Conservation (phyloP, 2,329 filamentous ascomycete genomes). For the Clonostachys rhizophaga region DNA sequence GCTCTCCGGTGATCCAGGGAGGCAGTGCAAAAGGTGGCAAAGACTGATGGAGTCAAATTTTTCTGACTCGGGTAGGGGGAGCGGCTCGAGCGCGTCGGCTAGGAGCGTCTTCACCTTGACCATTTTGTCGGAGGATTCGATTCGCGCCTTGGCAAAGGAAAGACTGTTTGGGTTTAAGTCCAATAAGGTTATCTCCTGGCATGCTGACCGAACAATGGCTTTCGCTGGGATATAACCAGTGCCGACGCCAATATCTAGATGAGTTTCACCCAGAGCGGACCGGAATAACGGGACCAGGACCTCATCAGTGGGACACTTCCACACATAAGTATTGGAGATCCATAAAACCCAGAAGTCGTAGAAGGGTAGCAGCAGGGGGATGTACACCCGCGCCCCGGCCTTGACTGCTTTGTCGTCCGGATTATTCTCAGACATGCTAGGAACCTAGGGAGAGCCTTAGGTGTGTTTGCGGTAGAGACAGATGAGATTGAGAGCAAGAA, state of each 20-base stretch:
- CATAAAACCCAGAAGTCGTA: constrained; percentile 25
- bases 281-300: constrained; percentile 25
- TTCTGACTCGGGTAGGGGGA: constrained; percentile 11
- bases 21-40: constrained; percentile 16
- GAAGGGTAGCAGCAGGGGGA: background rate
- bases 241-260: constrained; percentile 33
- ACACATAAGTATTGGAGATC: constrained; percentile 26
- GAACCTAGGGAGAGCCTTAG: too few relatives aligned
- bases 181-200: constrained; percentile 23
- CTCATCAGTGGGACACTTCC: constrained; percentile 21
- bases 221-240: constrained; percentile 28
- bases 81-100: constrained; percentile 26
- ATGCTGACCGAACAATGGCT: constrained; percentile 2
- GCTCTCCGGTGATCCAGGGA: constrained; percentile 9
- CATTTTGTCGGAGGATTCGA: constrained; percentile 10
- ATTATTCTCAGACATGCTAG: too few relatives aligned
- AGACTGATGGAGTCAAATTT: constrained; percentile 30
- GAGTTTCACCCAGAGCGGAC: constrained; percentile 22
- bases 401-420: too few relatives aligned
- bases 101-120: constrained; percentile 17
- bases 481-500: too few relatives aligned
- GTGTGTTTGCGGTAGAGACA: too few relatives aligned
- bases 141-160: constrained; percentile 13
- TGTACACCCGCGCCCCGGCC: background rate
- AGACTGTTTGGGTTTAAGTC: constrained; percentile 28